Percentiles rank a stretch among this genome's conserved stretches.
These are phyloP conservation scores for Neckera pumila DNA, from an alignment of 225 moss, liverwort and hornwort species.

Conservation along the genomic window DNA sequence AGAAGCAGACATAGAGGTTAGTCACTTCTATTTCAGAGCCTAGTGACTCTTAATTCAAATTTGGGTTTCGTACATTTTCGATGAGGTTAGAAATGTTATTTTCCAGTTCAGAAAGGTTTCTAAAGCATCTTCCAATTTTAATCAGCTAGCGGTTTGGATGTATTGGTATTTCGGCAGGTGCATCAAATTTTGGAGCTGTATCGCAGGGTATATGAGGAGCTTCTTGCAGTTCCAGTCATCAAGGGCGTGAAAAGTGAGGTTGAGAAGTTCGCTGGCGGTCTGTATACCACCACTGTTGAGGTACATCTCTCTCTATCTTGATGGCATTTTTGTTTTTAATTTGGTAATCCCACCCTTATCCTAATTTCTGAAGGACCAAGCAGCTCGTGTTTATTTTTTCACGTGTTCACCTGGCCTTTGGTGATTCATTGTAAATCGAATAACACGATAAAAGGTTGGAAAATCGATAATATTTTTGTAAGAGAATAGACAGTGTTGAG, in stretches of 20 bases:
- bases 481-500: not conserved
- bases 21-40: not conserved
- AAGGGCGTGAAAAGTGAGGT: constrained; percentile 86
- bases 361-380: not conserved
- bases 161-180: constrained; percentile 44
- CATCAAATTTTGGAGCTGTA: constrained; percentile 83
- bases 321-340: not conserved
- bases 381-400: not conserved
- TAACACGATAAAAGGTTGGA: not conserved
- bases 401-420: not conserved
- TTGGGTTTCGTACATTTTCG: not conserved
- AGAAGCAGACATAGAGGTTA: constrained; percentile 84
- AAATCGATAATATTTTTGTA: not conserved
- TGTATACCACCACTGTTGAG: constrained; percentile 93
- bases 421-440: not conserved
- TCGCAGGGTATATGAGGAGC: constrained; percentile 84
- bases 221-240: constrained; percentile 83
- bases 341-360: not conserved
- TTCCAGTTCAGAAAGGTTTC: not conserved
- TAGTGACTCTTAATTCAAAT: not conserved
- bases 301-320: constrained; percentile 6
- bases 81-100: not conserved
- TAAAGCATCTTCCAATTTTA: not conserved
- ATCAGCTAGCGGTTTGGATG: not conserved
- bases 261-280: constrained; percentile 94